These are phyloP conservation scores for Pterothamnion heteromorphum DNA, from an alignment of 31 red algal genomes.

Conservation along the genomic window DNA sequence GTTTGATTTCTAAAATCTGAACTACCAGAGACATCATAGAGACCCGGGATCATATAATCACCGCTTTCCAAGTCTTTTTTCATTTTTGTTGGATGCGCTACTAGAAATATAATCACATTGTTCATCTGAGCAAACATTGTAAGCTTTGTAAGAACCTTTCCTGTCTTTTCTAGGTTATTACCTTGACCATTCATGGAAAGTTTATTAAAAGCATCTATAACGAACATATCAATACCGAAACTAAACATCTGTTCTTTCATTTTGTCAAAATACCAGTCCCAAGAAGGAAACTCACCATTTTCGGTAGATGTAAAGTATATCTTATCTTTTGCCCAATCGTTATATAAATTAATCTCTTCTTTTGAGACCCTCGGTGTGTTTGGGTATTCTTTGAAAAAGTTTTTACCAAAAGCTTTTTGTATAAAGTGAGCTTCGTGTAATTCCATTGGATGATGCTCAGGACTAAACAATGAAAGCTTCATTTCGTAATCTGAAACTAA, in stretches of 20 bases:
- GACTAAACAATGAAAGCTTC: background rate
- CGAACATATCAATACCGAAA: background rate
- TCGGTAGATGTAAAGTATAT: background rate
- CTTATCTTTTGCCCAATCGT: background rate
- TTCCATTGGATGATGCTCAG: background rate
- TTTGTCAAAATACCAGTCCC: background rate
- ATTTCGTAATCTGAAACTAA: background rate
- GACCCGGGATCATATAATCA: background rate
- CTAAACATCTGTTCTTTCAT: background rate
- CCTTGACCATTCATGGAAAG: background rate
- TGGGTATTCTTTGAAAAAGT: background rate
- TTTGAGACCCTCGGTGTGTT: background rate
- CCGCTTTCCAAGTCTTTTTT: background rate
- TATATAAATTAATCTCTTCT: background rate
- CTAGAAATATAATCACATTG: background rate
- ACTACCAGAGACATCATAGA: background rate
- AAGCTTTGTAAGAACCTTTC: background rate
- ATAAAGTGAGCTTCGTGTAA: background rate
- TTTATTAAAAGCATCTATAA: constrained; percentile 8
- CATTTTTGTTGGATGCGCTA: background rate
- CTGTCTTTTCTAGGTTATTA: background rate
- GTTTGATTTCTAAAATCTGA: background rate
- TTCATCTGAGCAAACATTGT: background rate
- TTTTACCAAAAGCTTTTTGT: background rate
- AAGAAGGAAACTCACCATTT: background rate